phyloP scores from a whole-genome alignment of 805 yeast species.

The Grigorovia transvaalensis region DNA sequence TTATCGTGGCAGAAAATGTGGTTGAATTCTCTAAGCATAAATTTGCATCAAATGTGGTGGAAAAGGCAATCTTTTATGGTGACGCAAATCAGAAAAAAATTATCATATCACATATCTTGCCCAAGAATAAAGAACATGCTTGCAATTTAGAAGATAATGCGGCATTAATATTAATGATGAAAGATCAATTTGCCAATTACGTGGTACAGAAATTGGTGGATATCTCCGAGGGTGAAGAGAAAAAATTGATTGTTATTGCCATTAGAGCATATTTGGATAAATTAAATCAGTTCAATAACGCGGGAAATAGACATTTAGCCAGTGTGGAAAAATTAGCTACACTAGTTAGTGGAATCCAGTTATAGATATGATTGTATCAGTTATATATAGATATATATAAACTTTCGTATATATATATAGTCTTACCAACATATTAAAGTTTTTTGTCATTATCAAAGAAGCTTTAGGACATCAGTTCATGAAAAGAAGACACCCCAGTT shows the following conservation, averaged over 20 bases:
- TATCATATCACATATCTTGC: constrained; percentile 58
- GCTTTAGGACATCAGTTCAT: too few relatives aligned
- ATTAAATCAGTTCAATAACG: constrained; percentile 22
- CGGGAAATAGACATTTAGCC: constrained; percentile 29
- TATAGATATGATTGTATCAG: constrained; percentile 1
- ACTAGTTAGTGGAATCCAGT: constrained; percentile 23
- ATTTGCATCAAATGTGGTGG: constrained; percentile 96
- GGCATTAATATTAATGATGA: constrained; percentile 84
- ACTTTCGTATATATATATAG: too few relatives aligned
- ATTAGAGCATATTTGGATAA: constrained; percentile 73
- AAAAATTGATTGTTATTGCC: constrained; percentile 57
- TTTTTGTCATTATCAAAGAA: too few relatives aligned
- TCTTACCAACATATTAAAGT: too few relatives aligned
- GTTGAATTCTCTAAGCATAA: constrained; percentile 88
- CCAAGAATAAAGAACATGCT: constrained; percentile 36
- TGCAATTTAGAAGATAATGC: constrained; percentile 49
- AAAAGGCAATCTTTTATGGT: constrained; percentile 78
- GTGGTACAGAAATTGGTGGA: constrained; percentile 93
- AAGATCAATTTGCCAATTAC: constrained; percentile 95
- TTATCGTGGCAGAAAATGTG: constrained; percentile 58
- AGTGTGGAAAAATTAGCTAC: constrained; percentile 30
- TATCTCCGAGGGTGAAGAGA: constrained; percentile 59
- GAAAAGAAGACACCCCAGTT: too few relatives aligned
- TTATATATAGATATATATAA: too few relatives aligned
- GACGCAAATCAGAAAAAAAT: constrained; percentile 47